Conservation (phyloP, 805 yeast genomes). For the Yarrowia phangngaensis region DNA sequence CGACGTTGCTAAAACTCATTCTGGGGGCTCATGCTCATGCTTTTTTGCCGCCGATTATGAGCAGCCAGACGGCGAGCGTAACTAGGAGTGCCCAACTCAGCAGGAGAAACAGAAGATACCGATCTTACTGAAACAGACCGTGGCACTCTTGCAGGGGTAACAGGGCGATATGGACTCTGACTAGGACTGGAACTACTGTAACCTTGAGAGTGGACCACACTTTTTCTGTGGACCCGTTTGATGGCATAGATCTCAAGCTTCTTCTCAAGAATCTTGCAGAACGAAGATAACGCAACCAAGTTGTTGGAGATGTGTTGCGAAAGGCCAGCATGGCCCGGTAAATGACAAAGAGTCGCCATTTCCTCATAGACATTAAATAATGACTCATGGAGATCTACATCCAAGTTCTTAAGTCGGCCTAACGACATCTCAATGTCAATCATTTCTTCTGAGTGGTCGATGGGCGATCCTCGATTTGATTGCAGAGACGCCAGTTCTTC, state of each 20-base stretch:
- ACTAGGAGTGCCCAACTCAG: slow-evolving; percentile 16
- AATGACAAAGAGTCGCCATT: slow-evolving; percentile 12
- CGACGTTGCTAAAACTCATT: not conserved
- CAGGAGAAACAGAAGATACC: slow-evolving; percentile 2
- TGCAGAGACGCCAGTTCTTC: no score
- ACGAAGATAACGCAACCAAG: slow-evolving; percentile 14
- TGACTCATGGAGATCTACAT: slow-evolving; percentile 11
- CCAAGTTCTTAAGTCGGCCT: not conserved
- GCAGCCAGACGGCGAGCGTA: slow-evolving; percentile 15
- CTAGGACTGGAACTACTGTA: slow-evolving; percentile 4
- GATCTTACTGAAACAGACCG: slow-evolving; percentile 10
- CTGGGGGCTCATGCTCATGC: slow-evolving; percentile 15
- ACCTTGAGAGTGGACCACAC: slow-evolving; percentile 1
- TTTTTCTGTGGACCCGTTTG: slow-evolving; percentile 12
- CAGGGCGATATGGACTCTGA: slow-evolving; percentile 9
- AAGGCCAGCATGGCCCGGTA: slow-evolving; percentile 8
- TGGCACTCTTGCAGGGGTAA: slow-evolving; percentile 7
- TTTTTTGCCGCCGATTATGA: slow-evolving; percentile 18
- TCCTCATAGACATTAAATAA: slow-evolving; percentile 14
- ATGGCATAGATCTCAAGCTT: slow-evolving; percentile 11
- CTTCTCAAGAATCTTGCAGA: slow-evolving; percentile 16
- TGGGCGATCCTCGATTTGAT: not conserved
- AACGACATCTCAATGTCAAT: slow-evolving; percentile 22
- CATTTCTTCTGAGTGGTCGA: slow-evolving; percentile 22
- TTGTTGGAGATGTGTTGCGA: slow-evolving; percentile 14